A percentile compares a stretch with the other conserved stretches of the same genome.
These are phyloP conservation scores for Primulina huaijiensis DNA, from an alignment of 257 asterid genomes.

Conservation along the genomic window DNA sequence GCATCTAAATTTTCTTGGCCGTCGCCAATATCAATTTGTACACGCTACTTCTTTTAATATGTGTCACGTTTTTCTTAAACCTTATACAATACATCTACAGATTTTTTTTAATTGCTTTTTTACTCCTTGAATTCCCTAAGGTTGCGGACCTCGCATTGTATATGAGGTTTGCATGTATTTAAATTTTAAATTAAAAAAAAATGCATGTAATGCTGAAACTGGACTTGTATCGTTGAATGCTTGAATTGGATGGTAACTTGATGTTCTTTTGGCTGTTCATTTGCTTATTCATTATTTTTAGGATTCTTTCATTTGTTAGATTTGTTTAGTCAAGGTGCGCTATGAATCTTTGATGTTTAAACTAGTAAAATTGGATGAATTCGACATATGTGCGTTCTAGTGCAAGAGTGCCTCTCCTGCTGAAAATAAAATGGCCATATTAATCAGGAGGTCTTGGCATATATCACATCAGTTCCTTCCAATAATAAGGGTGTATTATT, in stretches of 20 bases:
- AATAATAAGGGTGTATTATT: not conserved
- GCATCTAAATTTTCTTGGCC: too few species aligned
- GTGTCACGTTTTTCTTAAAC: too few species aligned
- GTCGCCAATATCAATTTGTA: too few species aligned
- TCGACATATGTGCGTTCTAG: too few species aligned
- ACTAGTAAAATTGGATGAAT: constrained; percentile 9
- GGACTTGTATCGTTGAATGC: not conserved
- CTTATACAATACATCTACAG: too few species aligned
- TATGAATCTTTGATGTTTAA: constrained; percentile 1
- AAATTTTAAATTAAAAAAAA: not conserved
- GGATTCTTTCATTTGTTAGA: constrained; percentile 9
- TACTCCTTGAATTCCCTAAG: too few species aligned
- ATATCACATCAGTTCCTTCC: too few species aligned
- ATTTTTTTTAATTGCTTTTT: too few species aligned
- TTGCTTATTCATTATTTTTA: not conserved
- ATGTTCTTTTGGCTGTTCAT: constrained; percentile 15
- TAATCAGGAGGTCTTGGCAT: too few species aligned
- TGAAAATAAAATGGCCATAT: too few species aligned
- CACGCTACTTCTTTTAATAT: too few species aligned
- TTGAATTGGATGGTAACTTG: constrained; percentile 4
- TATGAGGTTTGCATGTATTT: constrained; percentile 5
- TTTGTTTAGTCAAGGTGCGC: not conserved
- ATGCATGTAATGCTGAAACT: constrained; percentile 11
- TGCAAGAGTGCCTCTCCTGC: too few species aligned
- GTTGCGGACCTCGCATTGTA: not conserved